Evolutionary conservation across 352 stramenopile species (phyloP).

Genomic region (Globisporangium irregulare): DNA sequence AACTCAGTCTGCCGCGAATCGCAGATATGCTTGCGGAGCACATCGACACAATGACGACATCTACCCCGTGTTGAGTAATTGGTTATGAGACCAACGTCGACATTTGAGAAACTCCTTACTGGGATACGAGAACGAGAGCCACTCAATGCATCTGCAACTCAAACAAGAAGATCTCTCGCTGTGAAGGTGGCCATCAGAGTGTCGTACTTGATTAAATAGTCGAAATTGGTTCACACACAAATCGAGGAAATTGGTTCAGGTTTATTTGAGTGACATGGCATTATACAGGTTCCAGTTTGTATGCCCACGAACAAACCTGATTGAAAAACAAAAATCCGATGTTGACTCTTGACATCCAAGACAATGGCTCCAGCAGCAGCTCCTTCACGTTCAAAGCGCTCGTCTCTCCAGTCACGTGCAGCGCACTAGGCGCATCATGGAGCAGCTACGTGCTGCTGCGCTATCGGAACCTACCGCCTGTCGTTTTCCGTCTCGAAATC

Average conservation of each 20-base stretch:
- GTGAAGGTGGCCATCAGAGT: too few relatives aligned
- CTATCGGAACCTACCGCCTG: slow-evolving; percentile 6
- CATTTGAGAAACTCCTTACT: too few relatives aligned
- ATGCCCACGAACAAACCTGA: not conserved
- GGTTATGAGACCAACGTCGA: not conserved
- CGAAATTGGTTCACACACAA: too few relatives aligned
- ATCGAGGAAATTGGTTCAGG: not conserved
- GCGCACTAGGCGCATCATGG: slow-evolving; percentile 22
- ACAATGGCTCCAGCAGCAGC: slow-evolving; percentile 15
- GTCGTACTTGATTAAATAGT: too few relatives aligned
- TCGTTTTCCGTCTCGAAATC: slow-evolving; percentile 47
- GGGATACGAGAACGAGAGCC: too few relatives aligned
- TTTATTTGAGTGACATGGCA: not conserved
- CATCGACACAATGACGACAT: not conserved
- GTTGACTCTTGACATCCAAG: slow-evolving; percentile 22
- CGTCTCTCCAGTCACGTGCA: slow-evolving; percentile 26
- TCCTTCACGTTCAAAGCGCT: slow-evolving; percentile 28
- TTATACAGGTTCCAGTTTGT: not conserved
- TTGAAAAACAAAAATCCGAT: slow-evolving; percentile 12
- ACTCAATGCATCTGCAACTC: too few relatives aligned
- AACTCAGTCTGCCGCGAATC: not conserved
- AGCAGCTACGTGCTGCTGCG: slow-evolving; percentile 29
- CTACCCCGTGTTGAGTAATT: not conserved
- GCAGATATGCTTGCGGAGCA: not conserved
- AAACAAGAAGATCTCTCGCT: too few relatives aligned